phyloP scores from a whole-genome alignment of 2,329 filamentous ascomycete species.

The Alternaria incomplexa region DNA sequence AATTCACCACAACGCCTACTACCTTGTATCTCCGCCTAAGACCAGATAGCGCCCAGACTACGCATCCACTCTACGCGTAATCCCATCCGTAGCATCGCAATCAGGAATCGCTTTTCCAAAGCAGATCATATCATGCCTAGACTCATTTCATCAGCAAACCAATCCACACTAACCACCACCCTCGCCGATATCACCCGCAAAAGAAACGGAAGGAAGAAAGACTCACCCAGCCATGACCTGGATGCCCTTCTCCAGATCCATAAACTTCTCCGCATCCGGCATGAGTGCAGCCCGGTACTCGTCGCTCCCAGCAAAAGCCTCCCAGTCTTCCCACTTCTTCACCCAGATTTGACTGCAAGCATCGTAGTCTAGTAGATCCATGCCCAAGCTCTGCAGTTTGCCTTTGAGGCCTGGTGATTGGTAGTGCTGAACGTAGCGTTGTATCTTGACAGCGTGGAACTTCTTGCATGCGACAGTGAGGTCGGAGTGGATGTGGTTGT shows the following conservation, averaged over 20 bases:
- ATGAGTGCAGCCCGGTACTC: conserved; percentile 29
- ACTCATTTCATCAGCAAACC: not conserved
- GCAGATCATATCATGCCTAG: conserved; percentile 27
- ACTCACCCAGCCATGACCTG: conserved; percentile 36
- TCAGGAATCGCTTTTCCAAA: conserved; percentile 37
- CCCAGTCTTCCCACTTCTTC: conserved; percentile 31
- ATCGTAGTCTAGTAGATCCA: conserved; percentile 23
- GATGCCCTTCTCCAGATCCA: conserved; percentile 30
- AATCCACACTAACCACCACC: not conserved
- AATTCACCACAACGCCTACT: not conserved
- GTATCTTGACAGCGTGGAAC: not conserved
- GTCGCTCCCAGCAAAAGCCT: conserved; percentile 23
- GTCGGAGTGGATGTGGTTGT: not conserved
- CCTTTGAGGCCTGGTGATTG: not conserved
- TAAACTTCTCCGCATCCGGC: conserved; percentile 36
- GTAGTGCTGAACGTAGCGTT: not conserved
- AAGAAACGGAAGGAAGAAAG: not conserved
- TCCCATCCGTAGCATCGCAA: conserved; percentile 28
- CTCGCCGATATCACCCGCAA: not conserved
- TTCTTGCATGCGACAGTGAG: not conserved
- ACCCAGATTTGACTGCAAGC: conserved; percentile 34
- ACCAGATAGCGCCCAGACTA: not conserved
- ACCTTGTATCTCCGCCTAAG: not conserved
- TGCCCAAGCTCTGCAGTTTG: not conserved
- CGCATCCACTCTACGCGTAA: conserved; percentile 9